These are phyloP conservation scores for Brasilioporus rufonigricans DNA, from an alignment of 768 basidiomycete species.

Conservation along the genomic window DNA sequence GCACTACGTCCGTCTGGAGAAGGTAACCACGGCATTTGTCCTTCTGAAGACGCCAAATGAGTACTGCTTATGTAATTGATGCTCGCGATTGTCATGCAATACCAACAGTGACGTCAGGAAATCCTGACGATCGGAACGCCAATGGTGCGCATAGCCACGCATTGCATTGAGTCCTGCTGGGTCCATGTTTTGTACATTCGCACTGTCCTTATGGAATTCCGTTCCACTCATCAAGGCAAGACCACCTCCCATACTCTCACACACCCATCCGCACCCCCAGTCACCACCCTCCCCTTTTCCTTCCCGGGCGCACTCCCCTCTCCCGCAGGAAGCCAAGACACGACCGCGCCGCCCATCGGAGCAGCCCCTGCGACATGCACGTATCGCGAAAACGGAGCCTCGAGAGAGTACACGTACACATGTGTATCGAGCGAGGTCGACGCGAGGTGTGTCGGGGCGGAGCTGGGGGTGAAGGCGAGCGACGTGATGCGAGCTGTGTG, in stretches of 20 bases:
- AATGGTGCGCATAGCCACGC: too few species aligned
- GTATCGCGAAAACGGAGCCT: slow-evolving; percentile 60
- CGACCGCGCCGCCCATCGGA: slow-evolving; percentile 79
- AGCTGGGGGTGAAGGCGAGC: slow-evolving; percentile 35
- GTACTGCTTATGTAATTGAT: too few species aligned
- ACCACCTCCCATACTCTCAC: slow-evolving; percentile 67
- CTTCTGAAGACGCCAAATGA: too few species aligned
- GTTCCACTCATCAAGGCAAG: slow-evolving; percentile 30
- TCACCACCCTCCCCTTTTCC: slow-evolving; percentile 54
- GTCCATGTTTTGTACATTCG: too few species aligned
- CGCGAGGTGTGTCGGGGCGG: slow-evolving; percentile 55
- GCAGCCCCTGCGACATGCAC: slow-evolving; percentile 84
- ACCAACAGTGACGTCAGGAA: too few species aligned
- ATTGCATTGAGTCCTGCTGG: too few species aligned
- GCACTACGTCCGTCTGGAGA: too few species aligned
- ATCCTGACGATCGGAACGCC: too few species aligned
- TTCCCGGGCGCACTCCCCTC: slow-evolving; percentile 6
- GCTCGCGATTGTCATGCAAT: too few species aligned
- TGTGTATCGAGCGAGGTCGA: slow-evolving; percentile 93
- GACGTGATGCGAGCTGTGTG: slow-evolving; percentile 82
- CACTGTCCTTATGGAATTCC: too few species aligned
- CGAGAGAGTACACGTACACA: slow-evolving; percentile 83
- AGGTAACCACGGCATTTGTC: too few species aligned
- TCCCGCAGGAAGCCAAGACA: slow-evolving; percentile 58
- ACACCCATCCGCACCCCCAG: slow-evolving; percentile 80